Percentiles rank a stretch among this genome's conserved stretches.
Evolutionary conservation across 768 basidiomycete genomes (phyloP).

Genomic region (Leucogyrophana mollusca): DNA sequence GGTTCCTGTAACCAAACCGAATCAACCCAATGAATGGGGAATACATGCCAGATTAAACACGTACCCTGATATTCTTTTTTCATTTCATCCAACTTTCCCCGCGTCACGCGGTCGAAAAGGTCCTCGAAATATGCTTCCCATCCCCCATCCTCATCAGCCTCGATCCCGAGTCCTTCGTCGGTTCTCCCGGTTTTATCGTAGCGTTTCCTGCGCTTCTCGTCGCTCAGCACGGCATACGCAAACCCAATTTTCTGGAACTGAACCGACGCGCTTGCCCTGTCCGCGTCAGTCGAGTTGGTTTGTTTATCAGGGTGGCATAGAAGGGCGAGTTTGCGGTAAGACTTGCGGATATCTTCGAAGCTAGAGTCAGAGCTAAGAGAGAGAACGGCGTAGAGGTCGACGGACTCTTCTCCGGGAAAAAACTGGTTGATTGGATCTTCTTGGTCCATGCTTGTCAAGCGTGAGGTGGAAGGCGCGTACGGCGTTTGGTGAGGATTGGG

Average conservation of each 20-base stretch:
- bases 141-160: slow-evolving; percentile 69
- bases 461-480: slow-evolving; percentile 7
- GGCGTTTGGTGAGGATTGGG: too few species aligned
- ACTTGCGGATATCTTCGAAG: slow-evolving; percentile 70
- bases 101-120: slow-evolving; percentile 84
- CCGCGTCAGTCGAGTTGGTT: slow-evolving; percentile 51
- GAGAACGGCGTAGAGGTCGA: slow-evolving; percentile 80
- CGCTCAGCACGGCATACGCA: slow-evolving; percentile 86
- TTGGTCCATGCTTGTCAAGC: slow-evolving; percentile 53
- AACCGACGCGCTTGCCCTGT: slow-evolving; percentile 64
- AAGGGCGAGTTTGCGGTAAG: slow-evolving; percentile 84
- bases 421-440: slow-evolving; percentile 73
- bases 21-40: not conserved
- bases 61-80: slow-evolving; percentile 92
- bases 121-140: slow-evolving; percentile 97
- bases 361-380: slow-evolving; percentile 52
- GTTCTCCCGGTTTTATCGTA: slow-evolving; percentile 90
- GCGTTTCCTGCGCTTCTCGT: slow-evolving; percentile 67
- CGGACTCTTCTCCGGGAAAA: slow-evolving; percentile 69
- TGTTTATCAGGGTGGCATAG: slow-evolving; percentile 91
- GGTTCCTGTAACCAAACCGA: slow-evolving; percentile 55
- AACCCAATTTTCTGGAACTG: slow-evolving; percentile 94
- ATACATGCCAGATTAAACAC: slow-evolving; percentile 7
- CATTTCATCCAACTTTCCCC: slow-evolving; percentile 86
- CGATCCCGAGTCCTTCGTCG: slow-evolving; percentile 71